A percentile compares a stretch with the other conserved stretches of the same genome.
Conservation (phyloP, 2,329 filamentous ascomycete species). For the Colletotrichum lini region DNA sequence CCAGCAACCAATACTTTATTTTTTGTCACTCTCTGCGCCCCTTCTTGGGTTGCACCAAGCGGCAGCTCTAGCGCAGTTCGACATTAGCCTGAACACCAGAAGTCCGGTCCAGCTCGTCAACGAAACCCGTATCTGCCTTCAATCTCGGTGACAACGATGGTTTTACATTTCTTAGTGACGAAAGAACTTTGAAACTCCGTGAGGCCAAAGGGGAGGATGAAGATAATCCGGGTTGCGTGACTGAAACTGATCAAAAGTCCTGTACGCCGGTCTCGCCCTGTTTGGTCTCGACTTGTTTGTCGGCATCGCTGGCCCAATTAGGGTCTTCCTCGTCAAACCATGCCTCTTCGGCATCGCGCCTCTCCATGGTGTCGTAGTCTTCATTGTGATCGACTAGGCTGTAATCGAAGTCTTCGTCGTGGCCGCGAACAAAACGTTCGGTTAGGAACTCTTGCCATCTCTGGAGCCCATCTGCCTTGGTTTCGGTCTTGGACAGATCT, state of each 20-base stretch:
- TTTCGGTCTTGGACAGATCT: constrained; percentile 60
- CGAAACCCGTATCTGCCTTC: background rate
- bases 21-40: background rate
- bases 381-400: constrained; percentile 77
- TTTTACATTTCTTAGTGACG: background rate
- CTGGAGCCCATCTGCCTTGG: constrained; percentile 75
- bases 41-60: background rate
- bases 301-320: constrained; percentile 69
- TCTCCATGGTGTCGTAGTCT: constrained; percentile 75
- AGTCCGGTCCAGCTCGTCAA: background rate
- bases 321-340: constrained; percentile 88
- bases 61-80: background rate
- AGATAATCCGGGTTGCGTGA: background rate
- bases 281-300: constrained; percentile 48
- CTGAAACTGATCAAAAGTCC: constrained; percentile 69
- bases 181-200: background rate
- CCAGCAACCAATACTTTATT: background rate
- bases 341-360: constrained; percentile 76
- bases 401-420: constrained; percentile 87
- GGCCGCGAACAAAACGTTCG: constrained; percentile 80
- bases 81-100: constrained; percentile 8
- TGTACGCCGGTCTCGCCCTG: constrained; percentile 79
- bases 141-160: background rate
- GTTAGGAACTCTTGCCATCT: constrained; percentile 82
- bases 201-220: background rate